Base-by-base conservation (phyloP, 2,329 filamentous ascomycete species). In the Phoma herbarum region DNA sequence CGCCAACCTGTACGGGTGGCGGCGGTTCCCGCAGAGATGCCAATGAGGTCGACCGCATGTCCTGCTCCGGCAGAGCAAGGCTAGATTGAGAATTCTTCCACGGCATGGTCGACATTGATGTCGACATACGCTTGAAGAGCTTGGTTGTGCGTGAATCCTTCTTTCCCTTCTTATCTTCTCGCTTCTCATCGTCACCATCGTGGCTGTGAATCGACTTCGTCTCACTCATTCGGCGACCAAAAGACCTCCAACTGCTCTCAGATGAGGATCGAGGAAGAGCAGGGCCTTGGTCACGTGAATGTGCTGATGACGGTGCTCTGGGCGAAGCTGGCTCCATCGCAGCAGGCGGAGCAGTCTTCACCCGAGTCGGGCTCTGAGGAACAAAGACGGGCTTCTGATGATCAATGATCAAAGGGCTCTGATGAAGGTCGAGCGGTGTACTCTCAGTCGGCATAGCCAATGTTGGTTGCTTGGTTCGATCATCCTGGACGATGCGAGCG, bases 401-500 rank as follows among this genome's bases (percentile, higher is more conserved):
- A 84, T 91, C 79, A 82, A 95, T 79, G 80, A 83, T 75, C 81
- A 91, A 67, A 75, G 86, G 70, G 74, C 84, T 82, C 79, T 84
- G 71, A 76, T 86, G 78, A 59, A 85, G 73, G 64, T 83, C 81
- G 37, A 82, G 62, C n/a, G 75, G 71, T 12, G 48, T 84, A 78
- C 65, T 87, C 86, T 67, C 90, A 83, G 56, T 75, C 18, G 72
- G 75, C 74, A 75, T 75, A 2, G 66, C 66, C 33, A 76, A 56
- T n/a, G 67, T 65, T 18, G 72, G 73, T 56, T 70, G 70, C 59
- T 65, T 69, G 22, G 64, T 66, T 33, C 66, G 70, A 11, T 84
- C 81, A 64, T 90, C 90, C 46, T 92, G 87, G 35, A 96, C 81
- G 62, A 96, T 96, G 50, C 89, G 87, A 47, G 93, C 91, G 18